phyloP scores from a whole-genome alignment of 2,329 filamentous ascomycete species.

The Epichloe sibirici region DNA sequence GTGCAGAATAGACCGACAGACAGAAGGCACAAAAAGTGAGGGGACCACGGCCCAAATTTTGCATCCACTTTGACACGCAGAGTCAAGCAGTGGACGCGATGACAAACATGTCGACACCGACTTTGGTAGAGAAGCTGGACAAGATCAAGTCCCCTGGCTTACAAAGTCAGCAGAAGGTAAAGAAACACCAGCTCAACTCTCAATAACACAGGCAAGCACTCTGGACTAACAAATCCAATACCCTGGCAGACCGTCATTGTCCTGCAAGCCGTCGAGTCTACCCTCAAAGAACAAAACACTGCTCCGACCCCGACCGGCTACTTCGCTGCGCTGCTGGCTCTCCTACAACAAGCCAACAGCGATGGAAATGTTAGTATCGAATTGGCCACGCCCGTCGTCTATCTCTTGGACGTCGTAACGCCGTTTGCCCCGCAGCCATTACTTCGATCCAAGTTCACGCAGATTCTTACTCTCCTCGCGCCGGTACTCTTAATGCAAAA shows the following conservation, averaged over 20 bases:
- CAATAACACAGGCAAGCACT: background rate
- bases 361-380: slow-evolving; percentile 65
- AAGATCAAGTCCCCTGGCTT: slow-evolving; percentile 96
- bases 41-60: background rate
- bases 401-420: slow-evolving; percentile 87
- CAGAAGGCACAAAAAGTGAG: background rate
- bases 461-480: slow-evolving; percentile 78
- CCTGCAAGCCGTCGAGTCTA: slow-evolving; percentile 84
- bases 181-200: slow-evolving; percentile 9
- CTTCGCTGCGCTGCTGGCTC: slow-evolving; percentile 84
- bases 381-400: slow-evolving; percentile 75
- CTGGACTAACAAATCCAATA: background rate
- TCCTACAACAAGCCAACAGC: slow-evolving; percentile 66
- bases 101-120: slow-evolving; percentile 28
- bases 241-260: slow-evolving; percentile 62
- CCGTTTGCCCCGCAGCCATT: slow-evolving; percentile 74
- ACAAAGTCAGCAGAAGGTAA: slow-evolving; percentile 85
- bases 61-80: background rate
- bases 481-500: slow-evolving; percentile 70
- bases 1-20: background rate
- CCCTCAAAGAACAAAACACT: slow-evolving; percentile 76
- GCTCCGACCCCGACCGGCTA: slow-evolving; percentile 80
- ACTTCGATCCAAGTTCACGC: slow-evolving; percentile 86
- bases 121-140: slow-evolving; percentile 79
- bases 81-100: slow-evolving; percentile 9